Percentiles rank a stretch among this genome's conserved stretches.
Evolutionary conservation across 768 basidiomycete genomes (phyloP).

Genomic region (Boletus sp.): DNA sequence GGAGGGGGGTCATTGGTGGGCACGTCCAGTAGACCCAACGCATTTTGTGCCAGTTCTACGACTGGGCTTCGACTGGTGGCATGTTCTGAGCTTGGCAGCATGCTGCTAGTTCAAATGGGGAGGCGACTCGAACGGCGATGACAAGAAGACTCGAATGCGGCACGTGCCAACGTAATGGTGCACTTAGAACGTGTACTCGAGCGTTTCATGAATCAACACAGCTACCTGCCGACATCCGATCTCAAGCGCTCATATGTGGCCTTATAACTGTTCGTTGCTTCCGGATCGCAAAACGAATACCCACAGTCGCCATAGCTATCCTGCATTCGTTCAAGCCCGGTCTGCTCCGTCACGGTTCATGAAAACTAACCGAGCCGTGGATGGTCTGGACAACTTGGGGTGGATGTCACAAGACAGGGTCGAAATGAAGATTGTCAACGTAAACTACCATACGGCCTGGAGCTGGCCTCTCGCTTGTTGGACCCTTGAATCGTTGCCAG

Average conservation of each 20-base stretch:
- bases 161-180: conserved; percentile 7
- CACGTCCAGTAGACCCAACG: conserved; percentile 8
- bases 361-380: too few relatives aligned
- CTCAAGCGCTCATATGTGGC: background rate
- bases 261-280: too few relatives aligned
- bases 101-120: background rate
- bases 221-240: background rate
- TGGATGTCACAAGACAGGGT: too few relatives aligned
- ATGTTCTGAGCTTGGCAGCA: conserved; percentile 13
- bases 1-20: conserved; percentile 59
- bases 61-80: background rate
- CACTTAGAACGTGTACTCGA: background rate
- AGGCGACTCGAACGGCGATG: background rate
- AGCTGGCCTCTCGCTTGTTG: too few relatives aligned
- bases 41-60: conserved; percentile 2
- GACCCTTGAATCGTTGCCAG: too few relatives aligned
- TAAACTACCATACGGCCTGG: too few relatives aligned
- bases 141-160: background rate
- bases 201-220: background rate
- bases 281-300: too few relatives aligned
- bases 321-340: too few relatives aligned
- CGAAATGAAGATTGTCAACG: too few relatives aligned
- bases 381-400: too few relatives aligned
- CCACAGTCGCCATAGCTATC: too few relatives aligned
- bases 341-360: too few relatives aligned